A percentile compares a stretch with the other conserved stretches of the same genome.
Evolutionary conservation across 1,284 basidiomycete species (phyloP).

Genomic region (Gomphus sp.): DNA sequence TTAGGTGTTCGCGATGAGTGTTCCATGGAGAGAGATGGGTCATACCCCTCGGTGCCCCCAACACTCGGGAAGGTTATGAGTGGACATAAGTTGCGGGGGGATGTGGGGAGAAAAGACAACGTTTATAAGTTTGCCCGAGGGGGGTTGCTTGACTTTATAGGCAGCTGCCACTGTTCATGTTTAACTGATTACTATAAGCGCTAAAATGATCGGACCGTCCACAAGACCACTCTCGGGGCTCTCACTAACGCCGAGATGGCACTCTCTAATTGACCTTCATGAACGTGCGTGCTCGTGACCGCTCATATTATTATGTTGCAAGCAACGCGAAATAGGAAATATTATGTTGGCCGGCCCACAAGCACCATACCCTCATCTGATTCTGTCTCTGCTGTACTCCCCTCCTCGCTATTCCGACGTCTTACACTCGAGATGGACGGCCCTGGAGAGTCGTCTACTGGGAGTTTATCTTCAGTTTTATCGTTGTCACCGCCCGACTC

Average conservation of each 20-base stretch:
- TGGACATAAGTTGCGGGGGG: neutral
- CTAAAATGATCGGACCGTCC: neutral
- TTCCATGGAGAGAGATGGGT: slow-evolving; percentile 15
- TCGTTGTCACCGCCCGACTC: slow-evolving; percentile 11
- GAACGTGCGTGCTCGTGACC: neutral
- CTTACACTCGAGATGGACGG: neutral
- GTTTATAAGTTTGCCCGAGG: neutral
- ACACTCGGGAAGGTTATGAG: slow-evolving; percentile 44
- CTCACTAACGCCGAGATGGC: neutral
- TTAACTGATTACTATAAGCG: neutral
- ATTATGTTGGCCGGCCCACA: slow-evolving; percentile 23
- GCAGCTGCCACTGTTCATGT: neutral
- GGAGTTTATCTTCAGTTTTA: slow-evolving; percentile 11
- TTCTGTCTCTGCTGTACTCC: slow-evolving; percentile 43
- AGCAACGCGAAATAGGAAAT: neutral
- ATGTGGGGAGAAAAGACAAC: neutral
- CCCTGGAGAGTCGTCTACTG: slow-evolving; percentile 12
- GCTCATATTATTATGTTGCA: neutral
- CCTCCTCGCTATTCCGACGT: slow-evolving; percentile 34
- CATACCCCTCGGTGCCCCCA: slow-evolving; percentile 93
- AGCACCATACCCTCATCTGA: slow-evolving; percentile 74
- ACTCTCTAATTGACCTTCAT: neutral
- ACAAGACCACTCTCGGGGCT: neutral
- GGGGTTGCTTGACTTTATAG: neutral
- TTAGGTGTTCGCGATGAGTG: slow-evolving; percentile 10